Base-by-base conservation (phyloP, 1,139 yeast genomes). In the Lodderomyces metapsilosis region DNA sequence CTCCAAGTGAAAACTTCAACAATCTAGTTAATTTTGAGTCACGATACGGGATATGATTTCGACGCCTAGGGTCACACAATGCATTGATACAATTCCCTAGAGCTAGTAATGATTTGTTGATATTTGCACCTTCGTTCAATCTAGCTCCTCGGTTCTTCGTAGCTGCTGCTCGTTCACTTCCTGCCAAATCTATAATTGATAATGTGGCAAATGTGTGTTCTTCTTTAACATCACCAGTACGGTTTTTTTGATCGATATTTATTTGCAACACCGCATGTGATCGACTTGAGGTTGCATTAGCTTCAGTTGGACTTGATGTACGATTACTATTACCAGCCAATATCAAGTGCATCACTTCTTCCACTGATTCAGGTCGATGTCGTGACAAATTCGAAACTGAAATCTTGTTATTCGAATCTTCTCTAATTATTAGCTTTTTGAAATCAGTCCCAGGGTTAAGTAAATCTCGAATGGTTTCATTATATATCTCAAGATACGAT, bases 61-160 rank as follows among this genome's bases (percentile, higher is more conserved):
- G 64, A 45, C 80, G 66, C 44, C 82, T 66, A 1, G 82, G 80
- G 54, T 83, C 92, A 64, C 96, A 88, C 39, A 89, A 69, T 1
- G 97, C 96, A 59, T 88, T 89, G 50, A 92, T 91, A 61, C 98
- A 91, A 57, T 89, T 91, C 0, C 98, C 98, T 39, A 92, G 69
- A 0, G 98, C 96, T 42, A 91, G 66, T 37, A 36, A 27, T 0
- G 96, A 88, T 57, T 83, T 81, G 65, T 91, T 91, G 54, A 91
- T 91, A 58, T 88, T 88, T 12, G 97, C 97, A 21, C 98, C 97
- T 58, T 91, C 98, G 47, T 81, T 76, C 9, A 91, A 68, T 41
- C 96, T 65, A 18, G 75, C 77, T 0, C 98, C 97, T 43, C 88
- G 65, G 58, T 89, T 91, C 51, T 78, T 81, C 0, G 97, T 88